Evolutionary conservation across 2,329 filamentous ascomycete genomes (phyloP), one percentile per base, ranked within the genome.

Genomic region (Ilyonectria mors-panacis): DNA sequence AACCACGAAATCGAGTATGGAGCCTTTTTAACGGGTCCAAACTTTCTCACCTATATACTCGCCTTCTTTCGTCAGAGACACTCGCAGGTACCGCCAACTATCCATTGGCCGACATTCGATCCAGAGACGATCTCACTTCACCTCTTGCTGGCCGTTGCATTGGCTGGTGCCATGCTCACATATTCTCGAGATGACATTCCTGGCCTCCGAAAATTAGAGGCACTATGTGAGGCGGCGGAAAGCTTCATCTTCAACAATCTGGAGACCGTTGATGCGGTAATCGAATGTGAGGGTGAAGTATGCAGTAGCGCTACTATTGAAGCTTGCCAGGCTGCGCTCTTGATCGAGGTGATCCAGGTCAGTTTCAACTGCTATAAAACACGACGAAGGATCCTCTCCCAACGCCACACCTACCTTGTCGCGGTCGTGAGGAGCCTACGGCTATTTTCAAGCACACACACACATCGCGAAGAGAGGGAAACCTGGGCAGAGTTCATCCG

Each of bases 91-190:
- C 35, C 57, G 2, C 35, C 58, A 1, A 48, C 53, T 0, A 61
- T 73, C 5, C 71, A 73, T 21, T 73, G 71, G 70, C 63, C 71
- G 6, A 68, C 70, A 6, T 73, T 73, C 12, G 48, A 67, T 5
- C 66, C 70, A 1, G 59, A 72, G 2, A 54, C 42, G 4, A 48
- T 55, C 4, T 21, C 51, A n/a, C 53, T 59, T 1, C 71, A 67
- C 6, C 9, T 73, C 1, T 26, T 73, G 0, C 39, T 73, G 0
- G 66, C 60, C 1, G 48, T 60, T 2, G 21, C 59, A 0, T 7
- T 73, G 1, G 59, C 59, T 0, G 71, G 71, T 1, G 62, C 71
- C 8, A 28, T 55, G 4, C 69, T 65, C 7, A 7, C 65, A 1
- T 51, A 59, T 17, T 30, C 64, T 1, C 33, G 50, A 0, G 21